A percentile compares a stretch with the other conserved stretches of the same genome.
Conservation (phyloP, 2,329 filamentous ascomycete species). For the Beauveria pseudobassiana region DNA sequence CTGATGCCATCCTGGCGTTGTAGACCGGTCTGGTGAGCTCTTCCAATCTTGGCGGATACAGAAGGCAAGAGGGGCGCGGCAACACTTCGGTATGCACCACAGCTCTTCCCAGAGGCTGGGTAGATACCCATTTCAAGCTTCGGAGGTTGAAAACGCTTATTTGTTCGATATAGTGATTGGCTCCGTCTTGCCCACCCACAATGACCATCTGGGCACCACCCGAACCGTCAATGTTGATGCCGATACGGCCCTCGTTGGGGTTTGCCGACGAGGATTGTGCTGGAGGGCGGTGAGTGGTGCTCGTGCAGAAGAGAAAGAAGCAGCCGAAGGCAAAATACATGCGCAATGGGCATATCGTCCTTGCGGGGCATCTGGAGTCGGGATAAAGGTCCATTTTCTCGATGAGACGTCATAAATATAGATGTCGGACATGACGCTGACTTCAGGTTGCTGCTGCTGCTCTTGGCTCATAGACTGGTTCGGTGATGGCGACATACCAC, state of each 20-base stretch:
- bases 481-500: conserved; percentile 84
- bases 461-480: conserved; percentile 38
- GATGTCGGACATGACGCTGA: conserved; percentile 96
- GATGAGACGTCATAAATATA: conserved; percentile 87
- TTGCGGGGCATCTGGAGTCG: conserved; percentile 75
- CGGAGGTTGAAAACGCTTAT: conserved; percentile 97
- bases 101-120: conserved; percentile 77
- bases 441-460: conserved; percentile 65
- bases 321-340: conserved; percentile 80
- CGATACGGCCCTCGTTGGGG: conserved; percentile 80
- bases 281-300: conserved; percentile 82
- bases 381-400: conserved; percentile 77
- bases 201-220: conserved; percentile 97
- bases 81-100: conserved; percentile 92
- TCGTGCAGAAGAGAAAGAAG: conserved; percentile 75
- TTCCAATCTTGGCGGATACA: conserved; percentile 59
- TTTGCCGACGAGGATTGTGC: conserved; percentile 76
- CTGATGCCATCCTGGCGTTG: conserved; percentile 39
- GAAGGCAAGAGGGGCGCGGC: conserved; percentile 72
- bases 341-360: conserved; percentile 96
- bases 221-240: conserved; percentile 79
- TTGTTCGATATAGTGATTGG: conserved; percentile 98
- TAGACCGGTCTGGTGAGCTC: conserved; percentile 36
- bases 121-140: conserved; percentile 92
- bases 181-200: conserved; percentile 90